Conservation (phyloP, 345 rosid genomes). For the Salix purpurea region DNA sequence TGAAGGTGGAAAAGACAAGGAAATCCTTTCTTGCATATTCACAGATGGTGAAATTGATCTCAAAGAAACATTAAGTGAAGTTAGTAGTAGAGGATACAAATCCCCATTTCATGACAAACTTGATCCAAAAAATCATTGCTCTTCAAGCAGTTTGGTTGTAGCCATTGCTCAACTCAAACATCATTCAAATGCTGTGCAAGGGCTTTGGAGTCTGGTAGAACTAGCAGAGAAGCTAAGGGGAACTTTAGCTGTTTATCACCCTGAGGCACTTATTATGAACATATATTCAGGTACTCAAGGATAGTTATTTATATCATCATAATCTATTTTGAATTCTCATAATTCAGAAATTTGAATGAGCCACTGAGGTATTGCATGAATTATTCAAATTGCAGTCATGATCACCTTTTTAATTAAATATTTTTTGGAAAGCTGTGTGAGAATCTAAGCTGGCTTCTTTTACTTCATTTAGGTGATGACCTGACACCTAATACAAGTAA, state of each 20-base stretch:
- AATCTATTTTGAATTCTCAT: not conserved
- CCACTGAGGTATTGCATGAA: not conserved
- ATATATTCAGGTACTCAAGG: slow-evolving; percentile 63
- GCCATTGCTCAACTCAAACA: slow-evolving; percentile 25
- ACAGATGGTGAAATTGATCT: slow-evolving; percentile 32
- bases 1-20: slow-evolving; percentile 24
- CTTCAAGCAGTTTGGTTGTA: slow-evolving; percentile 25
- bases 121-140: slow-evolving; percentile 22
- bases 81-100: slow-evolving; percentile 15
- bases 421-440: not conserved
- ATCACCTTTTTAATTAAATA: not conserved
- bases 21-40: slow-evolving; percentile 24
- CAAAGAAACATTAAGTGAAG: slow-evolving; percentile 19
- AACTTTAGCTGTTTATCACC: slow-evolving; percentile 67
- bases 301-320: not conserved
- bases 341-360: not conserved
- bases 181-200: slow-evolving; percentile 28
- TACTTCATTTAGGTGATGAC: slow-evolving; percentile 23
- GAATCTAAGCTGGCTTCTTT: not conserved
- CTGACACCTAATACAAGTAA: slow-evolving; percentile 31
- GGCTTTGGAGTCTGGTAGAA: slow-evolving; percentile 49
- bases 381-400: not conserved
- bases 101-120: slow-evolving; percentile 21
- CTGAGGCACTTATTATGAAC: slow-evolving; percentile 63
- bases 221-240: slow-evolving; percentile 53